These are phyloP conservation scores for Perkinsela sp. DNA, from an alignment of 208 protist genomes.

Conservation along the genomic window DNA sequence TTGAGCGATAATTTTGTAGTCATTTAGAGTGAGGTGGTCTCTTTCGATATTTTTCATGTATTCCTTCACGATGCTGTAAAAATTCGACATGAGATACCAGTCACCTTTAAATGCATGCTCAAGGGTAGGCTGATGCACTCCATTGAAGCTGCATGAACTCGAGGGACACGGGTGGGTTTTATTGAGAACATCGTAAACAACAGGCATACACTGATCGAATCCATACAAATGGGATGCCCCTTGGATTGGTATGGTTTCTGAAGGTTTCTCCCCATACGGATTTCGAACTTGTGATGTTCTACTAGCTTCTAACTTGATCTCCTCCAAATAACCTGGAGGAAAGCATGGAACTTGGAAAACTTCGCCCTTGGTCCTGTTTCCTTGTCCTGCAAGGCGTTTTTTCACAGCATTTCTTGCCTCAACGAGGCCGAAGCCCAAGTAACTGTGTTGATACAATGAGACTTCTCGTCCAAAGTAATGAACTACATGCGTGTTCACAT, in stretches of 20 bases:
- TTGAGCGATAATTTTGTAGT: constrained; percentile 5
- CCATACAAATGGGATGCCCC: constrained; percentile 2
- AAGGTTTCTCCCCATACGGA: constrained; percentile 8
- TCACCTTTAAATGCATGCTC: constrained; percentile 8
- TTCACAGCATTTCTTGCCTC: constrained; percentile 14
- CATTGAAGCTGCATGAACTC: constrained; percentile 15
- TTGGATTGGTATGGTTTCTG: constrained; percentile 1
- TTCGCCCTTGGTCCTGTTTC: not conserved
- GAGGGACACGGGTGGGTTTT: constrained; percentile 6
- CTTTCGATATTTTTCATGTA: constrained; percentile 4
- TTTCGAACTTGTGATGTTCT: constrained; percentile 6
- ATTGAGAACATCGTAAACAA: constrained; percentile 12
- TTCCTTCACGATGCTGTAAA: constrained; percentile 15
- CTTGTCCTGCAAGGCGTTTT: constrained; percentile 5
- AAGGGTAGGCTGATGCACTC: constrained; percentile 22
- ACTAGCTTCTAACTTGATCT: not conserved
- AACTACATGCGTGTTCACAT: constrained; percentile 11
- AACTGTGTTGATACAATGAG: constrained; percentile 35
- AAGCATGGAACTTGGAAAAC: not conserved
- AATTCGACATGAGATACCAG: constrained; percentile 34
- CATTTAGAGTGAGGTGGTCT: constrained; percentile 6
- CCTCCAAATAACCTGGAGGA: not conserved
- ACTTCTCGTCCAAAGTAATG: constrained; percentile 7
- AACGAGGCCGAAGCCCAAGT: constrained; percentile 36
- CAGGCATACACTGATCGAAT: constrained; percentile 12